phyloP scores from a whole-genome alignment of 257 asterid genomes.

The Solanum sejunctum region DNA sequence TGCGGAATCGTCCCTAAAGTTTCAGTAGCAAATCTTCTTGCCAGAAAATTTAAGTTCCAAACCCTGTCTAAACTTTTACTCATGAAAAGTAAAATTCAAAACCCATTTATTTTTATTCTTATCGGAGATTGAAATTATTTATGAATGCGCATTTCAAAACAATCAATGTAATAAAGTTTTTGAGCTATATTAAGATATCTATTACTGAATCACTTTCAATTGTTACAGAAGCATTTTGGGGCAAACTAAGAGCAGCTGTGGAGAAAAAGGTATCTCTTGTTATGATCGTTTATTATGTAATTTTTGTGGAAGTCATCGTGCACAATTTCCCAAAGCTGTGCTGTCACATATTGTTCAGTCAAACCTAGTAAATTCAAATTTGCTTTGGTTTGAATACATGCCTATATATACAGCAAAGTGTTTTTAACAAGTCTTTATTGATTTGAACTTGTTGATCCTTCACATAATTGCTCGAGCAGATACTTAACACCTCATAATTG shows the following conservation, averaged over 20 bases:
- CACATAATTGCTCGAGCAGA: not conserved
- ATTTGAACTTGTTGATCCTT: not conserved
- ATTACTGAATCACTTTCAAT: not conserved
- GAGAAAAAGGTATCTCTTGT: slow-evolving; percentile 50
- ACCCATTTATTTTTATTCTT: too few relatives aligned
- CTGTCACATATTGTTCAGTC: not conserved
- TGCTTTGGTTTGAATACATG: not conserved
- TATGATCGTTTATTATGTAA: not conserved
- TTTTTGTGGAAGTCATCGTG: not conserved
- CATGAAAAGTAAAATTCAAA: not conserved
- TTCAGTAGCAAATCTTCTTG: not conserved
- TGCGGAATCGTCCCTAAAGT: not conserved
- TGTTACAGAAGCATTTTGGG: slow-evolving; percentile 64
- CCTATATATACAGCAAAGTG: not conserved
- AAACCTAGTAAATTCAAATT: not conserved
- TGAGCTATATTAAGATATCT: not conserved
- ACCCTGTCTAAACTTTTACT: not conserved
- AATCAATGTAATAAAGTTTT: not conserved
- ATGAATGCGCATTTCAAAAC: not conserved
- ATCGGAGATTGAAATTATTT: not conserved
- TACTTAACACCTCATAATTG: not conserved
- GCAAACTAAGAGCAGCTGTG: slow-evolving; percentile 50
- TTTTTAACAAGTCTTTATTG: not conserved
- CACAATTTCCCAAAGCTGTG: not conserved
- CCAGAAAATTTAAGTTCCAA: not conserved